These are phyloP conservation scores for Kwoniella pini DNA, from an alignment of 768 basidiomycete species.

Conservation along the genomic window DNA sequence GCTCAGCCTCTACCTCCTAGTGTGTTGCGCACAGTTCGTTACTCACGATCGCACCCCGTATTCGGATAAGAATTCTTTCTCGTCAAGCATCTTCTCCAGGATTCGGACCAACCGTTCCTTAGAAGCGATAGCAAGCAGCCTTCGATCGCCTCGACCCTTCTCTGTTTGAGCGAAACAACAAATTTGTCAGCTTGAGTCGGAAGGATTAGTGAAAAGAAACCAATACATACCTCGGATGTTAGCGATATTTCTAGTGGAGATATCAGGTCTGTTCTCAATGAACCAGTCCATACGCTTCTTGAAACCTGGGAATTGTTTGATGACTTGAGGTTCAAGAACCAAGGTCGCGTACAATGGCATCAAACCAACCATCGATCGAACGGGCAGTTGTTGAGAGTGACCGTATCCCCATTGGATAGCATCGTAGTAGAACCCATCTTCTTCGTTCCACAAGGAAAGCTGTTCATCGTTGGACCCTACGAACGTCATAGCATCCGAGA, in stretches of 20 bases:
- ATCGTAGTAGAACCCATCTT: constrained; percentile 98
- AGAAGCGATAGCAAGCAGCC: constrained; percentile 82
- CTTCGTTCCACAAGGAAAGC: constrained; percentile 86
- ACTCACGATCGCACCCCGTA: constrained; percentile 93
- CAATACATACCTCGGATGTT: constrained; percentile 75
- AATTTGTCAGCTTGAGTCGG: constrained; percentile 71
- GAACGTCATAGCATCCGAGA: constrained; percentile 98
- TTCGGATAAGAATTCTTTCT: constrained; percentile 93
- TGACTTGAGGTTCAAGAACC: constrained; percentile 81
- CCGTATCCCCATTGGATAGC: constrained; percentile 83
- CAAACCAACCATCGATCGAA: constrained; percentile 93
- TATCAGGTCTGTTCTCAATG: constrained; percentile 83
- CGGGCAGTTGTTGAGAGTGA: constrained; percentile 82
- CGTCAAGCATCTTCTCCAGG: constrained; percentile 94
- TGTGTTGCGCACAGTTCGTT: background rate
- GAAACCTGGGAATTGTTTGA: constrained; percentile 94
- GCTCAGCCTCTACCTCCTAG: too few species aligned
- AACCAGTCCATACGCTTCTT: constrained; percentile 99
- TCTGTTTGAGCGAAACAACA: constrained; percentile 92
- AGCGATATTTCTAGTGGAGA: constrained; percentile 89
- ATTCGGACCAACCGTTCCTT: constrained; percentile 87
- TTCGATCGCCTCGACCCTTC: constrained; percentile 78
- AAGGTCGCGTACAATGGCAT: constrained; percentile 95
- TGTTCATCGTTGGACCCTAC: constrained; percentile 71
- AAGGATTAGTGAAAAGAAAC: constrained; percentile 66